phyloP scores from a whole-genome alignment of 108 stramenopile genomes.

The Phaeodactylum tricornutum region DNA sequence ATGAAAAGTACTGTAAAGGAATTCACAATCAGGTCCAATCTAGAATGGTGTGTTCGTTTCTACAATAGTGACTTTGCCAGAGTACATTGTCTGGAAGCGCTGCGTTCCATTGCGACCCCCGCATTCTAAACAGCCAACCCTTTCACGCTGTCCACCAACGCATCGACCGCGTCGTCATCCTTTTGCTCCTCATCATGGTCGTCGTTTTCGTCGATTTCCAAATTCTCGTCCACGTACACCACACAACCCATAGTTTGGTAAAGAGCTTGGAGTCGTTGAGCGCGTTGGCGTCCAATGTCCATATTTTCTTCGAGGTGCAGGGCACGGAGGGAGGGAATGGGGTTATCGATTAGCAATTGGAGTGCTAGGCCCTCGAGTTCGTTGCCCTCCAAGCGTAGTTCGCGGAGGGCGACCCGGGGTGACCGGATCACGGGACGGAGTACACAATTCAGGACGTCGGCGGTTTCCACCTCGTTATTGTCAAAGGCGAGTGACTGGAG shows the following conservation, averaged over 20 bases:
- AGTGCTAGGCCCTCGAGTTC: not conserved
- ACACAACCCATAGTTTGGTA: too few species aligned
- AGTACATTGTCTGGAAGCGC: not conserved
- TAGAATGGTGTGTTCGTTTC: not conserved
- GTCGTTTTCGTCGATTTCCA: slow-evolving; percentile 10
- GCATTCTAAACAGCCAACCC: not conserved
- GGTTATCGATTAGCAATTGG: not conserved
- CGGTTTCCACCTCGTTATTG: not conserved
- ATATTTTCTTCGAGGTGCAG: not conserved
- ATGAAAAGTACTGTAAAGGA: not conserved
- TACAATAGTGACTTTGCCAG: not conserved
- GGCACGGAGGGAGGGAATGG: not conserved
- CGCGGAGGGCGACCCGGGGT: not conserved
- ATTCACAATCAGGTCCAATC: not conserved
- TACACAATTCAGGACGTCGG: not conserved
- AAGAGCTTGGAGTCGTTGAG: too few species aligned
- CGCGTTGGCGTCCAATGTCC: too few species aligned
- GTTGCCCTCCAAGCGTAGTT: not conserved
- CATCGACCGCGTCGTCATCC: not conserved
- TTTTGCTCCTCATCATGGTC: slow-evolving; percentile 8
- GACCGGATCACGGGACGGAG: too few species aligned
- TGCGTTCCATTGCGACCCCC: not conserved
- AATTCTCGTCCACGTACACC: slow-evolving; percentile 3
- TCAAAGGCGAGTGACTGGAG: not conserved
- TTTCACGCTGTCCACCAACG: not conserved